These are phyloP conservation scores for Bidens hawaiensis DNA, from an alignment of 140 eudicot species.

Conservation along the genomic window DNA sequence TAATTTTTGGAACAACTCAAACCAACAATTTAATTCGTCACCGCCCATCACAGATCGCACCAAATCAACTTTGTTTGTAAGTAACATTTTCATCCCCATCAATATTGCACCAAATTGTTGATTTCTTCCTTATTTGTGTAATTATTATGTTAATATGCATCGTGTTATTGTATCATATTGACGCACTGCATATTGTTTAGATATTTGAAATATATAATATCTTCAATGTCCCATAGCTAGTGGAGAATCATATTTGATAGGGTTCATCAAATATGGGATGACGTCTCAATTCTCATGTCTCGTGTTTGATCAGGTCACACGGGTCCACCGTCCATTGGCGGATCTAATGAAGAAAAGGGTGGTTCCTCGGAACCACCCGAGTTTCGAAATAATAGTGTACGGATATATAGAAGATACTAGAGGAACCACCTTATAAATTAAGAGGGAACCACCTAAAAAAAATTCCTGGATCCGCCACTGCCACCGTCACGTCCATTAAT, in stretches of 20 bases:
- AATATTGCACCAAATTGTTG: not conserved
- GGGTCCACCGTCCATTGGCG: not conserved
- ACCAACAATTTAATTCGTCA: conserved; percentile 1
- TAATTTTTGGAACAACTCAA: conserved; percentile 3
- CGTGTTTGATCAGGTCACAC: not conserved
- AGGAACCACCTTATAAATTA: no score
- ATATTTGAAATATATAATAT: conserved; percentile 2
- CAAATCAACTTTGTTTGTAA: conserved; percentile 14
- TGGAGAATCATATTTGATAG: conserved; percentile 3
- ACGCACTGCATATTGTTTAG: not conserved
- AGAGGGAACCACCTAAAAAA: no score
- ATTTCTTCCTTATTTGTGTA: not conserved
- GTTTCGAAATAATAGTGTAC: no score
- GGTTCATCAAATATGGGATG: conserved; percentile 11
- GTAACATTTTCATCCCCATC: conserved; percentile 2
- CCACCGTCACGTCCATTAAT: not conserved
- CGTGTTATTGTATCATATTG: not conserved
- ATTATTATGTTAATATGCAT: not conserved
- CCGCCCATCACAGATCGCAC: conserved; percentile 11
- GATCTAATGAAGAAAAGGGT: no score
- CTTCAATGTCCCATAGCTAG: not conserved
- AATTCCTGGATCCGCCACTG: no score
- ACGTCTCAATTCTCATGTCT: not conserved
- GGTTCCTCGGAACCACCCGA: no score
- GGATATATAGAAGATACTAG: no score